Evolutionary conservation across 768 basidiomycete species (phyloP), one percentile per base, ranked within the genome.

Genomic region (Lentinus brumalis): DNA sequence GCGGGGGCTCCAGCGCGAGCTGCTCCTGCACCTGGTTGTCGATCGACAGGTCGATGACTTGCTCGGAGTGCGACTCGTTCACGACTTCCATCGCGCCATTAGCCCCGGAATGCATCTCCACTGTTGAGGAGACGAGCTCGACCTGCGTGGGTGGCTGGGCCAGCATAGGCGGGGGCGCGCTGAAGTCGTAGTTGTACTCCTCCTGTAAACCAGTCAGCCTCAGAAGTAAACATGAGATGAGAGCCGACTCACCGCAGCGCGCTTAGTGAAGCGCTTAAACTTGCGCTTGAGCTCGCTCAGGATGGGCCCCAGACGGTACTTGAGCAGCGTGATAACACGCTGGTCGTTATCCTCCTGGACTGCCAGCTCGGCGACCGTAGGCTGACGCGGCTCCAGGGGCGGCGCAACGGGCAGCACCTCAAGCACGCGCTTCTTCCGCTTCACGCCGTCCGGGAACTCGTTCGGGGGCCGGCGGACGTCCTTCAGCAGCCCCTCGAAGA

Each of bases 271-370:
- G 66, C 90, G 81, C 80, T 94, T 94, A 72, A 89, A 95, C 76
- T 95, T 94, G 72, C 92, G 85, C 78, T 93, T 94, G 66, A 99
- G 77, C 71, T 98, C 94, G 2, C 83, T 84, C 53, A 98, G 76
- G 52, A 98, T 88, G 1, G 91, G 91, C 2, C 92, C 91, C n/a
- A 98, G 81, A n/a, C 93, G 85, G 69, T 88, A 92, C 73, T 94
- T 92, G 66, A 99, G 78, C 67, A 95, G 74, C 47, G 94, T 92
- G 53, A 93, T 80, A 30, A 88, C 79, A 62, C 83, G 81, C 66
- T 86, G 82, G 69, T 99, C 96, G 60, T 80, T 91, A 73, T 94
- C 92, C 61, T 86, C 84, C 70, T 96, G 94, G 50, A 86, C 63
- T 0, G 89, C 88, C 42, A 98, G 73, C 73, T 98, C 96, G 0